These are phyloP conservation scores for Limtongozyma cylindracea DNA, from an alignment of 805 yeast genomes.

Conservation along the genomic window DNA sequence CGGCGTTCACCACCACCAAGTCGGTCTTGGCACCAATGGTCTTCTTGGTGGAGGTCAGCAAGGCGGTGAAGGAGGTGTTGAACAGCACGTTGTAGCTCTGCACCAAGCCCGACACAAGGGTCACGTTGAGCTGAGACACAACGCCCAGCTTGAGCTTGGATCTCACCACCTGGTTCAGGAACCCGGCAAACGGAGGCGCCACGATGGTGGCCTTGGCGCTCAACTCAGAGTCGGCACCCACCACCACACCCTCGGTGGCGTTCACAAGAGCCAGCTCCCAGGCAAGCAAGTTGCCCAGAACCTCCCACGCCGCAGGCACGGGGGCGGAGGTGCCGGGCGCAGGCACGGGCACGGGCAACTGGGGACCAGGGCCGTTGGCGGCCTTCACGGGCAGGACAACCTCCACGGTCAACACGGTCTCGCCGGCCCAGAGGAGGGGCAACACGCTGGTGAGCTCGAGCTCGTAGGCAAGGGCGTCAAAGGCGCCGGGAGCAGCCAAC, in stretches of 20 bases:
- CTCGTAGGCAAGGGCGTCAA: constrained; percentile 6
- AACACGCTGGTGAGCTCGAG: constrained; percentile 6
- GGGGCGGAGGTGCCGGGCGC: constrained; percentile 5
- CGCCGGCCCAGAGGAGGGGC: constrained; percentile 7
- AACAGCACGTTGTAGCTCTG: too few species aligned
- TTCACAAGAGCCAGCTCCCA: constrained; percentile 4
- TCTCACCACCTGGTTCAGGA: constrained; percentile 5
- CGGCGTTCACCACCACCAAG: too few species aligned
- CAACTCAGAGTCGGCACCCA: constrained; percentile 2
- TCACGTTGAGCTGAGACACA: constrained; percentile 5
- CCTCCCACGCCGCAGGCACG: constrained; percentile 4
- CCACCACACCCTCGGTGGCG: constrained; percentile 3
- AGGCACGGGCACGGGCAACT: too few species aligned
- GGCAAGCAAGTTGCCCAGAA: constrained; percentile 6
- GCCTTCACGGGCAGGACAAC: constrained; percentile 6
- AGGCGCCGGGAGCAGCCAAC: constrained; percentile 6
- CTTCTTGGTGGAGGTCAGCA: too few species aligned
- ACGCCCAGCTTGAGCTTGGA: constrained; percentile 2
- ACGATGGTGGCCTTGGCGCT: constrained; percentile 4
- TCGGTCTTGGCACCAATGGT: too few species aligned
- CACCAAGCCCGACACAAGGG: too few species aligned
- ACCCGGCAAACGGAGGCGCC: constrained; percentile 5
- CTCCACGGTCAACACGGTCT: constrained; percentile 4
- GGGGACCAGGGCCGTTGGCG: too few species aligned
- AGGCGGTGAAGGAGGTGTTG: too few species aligned